Conservation (phyloP, 1,139 yeast genomes). For the Diutina ranongensis region DNA sequence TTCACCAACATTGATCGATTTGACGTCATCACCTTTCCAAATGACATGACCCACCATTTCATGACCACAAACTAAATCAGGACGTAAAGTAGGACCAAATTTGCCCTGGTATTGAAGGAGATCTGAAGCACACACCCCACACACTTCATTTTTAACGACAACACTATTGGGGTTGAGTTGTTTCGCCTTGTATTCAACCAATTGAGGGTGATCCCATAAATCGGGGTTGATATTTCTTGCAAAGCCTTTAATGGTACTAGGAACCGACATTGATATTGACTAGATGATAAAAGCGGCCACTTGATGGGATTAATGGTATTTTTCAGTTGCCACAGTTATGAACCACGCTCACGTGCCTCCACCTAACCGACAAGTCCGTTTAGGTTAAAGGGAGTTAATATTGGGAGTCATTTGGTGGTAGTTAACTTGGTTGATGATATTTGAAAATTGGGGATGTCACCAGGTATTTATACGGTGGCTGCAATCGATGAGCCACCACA, state of each 20-base stretch:
- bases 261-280: conserved; percentile 11
- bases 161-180: conserved; percentile 26
- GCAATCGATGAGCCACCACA: too few species aligned
- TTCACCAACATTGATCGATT: background rate
- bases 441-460: too few species aligned
- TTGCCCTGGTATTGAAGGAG: background rate
- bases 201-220: conserved; percentile 33
- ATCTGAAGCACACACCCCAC: conserved; percentile 2
- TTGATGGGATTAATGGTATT: too few species aligned
- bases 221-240: conserved; percentile 23
- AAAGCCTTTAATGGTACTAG: conserved; percentile 32
- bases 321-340: background rate
- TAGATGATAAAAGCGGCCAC: too few species aligned
- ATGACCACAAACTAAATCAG: background rate
- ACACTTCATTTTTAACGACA: conserved; percentile 23
- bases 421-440: too few species aligned
- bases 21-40: background rate
- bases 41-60: conserved; percentile 1
- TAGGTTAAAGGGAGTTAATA: too few species aligned
- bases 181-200: conserved; percentile 29
- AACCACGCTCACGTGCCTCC: background rate
- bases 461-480: too few species aligned
- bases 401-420: too few species aligned
- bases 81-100: background rate
- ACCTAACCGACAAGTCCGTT: too few species aligned